Evolutionary conservation across 306 rosid genomes (phyloP).

Genomic region (Prunus mira): DNA sequence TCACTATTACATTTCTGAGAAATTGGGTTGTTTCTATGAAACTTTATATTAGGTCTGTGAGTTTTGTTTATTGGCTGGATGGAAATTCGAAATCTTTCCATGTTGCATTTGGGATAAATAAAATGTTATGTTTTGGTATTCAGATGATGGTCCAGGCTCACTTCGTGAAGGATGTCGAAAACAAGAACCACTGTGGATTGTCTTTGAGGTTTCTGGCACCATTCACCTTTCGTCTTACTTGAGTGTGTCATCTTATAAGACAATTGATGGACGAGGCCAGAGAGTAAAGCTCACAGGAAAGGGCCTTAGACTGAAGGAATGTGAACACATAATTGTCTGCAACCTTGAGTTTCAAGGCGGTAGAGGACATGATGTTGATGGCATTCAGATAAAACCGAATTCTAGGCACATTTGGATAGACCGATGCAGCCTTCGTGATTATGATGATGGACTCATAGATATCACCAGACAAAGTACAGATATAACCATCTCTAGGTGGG

Average conservation of each 20-base stretch:
- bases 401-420: conserved; percentile 41
- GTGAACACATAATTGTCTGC: conserved; percentile 37
- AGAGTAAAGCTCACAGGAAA: conserved; percentile 35
- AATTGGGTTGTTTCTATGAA: not conserved
- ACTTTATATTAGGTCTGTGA: not conserved
- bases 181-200: conserved; percentile 68
- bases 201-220: conserved; percentile 62
- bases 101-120: not conserved
- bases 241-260: conserved; percentile 35
- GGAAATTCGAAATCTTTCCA: not conserved
- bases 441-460: conserved; percentile 39
- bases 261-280: conserved; percentile 37
- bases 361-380: conserved; percentile 41
- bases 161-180: conserved; percentile 71
- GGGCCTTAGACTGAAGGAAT: conserved; percentile 40
- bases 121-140: not conserved
- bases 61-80: not conserved
- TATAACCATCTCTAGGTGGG: conserved; percentile 36
- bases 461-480: conserved; percentile 39
- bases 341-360: conserved; percentile 41
- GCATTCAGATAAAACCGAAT: conserved; percentile 41
- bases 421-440: conserved; percentile 39
- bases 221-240: conserved; percentile 34
- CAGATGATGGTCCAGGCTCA: conserved; percentile 81
- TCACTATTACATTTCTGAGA: not conserved